Base-by-base conservation (phyloP, 768 basidiomycete species). In the Lentinula detonsa region DNA sequence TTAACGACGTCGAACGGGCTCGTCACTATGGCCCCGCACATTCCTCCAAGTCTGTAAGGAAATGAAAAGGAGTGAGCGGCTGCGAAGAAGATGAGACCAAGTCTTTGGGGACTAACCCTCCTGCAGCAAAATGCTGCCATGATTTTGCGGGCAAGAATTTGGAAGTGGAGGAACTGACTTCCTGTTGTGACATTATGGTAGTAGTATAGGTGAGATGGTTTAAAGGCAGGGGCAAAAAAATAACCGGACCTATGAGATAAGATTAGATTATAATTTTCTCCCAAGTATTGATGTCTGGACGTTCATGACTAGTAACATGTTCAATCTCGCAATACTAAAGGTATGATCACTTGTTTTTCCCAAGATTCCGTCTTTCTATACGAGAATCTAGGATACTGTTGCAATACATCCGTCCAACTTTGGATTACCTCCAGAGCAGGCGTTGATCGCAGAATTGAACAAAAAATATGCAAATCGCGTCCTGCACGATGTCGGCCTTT, bases 1-100 rank as follows among this genome's bases (percentile, higher is more conserved):
- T 98, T 98, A 64, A 98, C 95, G 35, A 99, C 94, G 73, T 99
- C 97, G 67, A 99, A 96, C 0, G 97, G 96, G 48, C 93, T 94
- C 0, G 97, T 99, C 3, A 98, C 88, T 62, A 97, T 90, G 16
- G 95, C 95, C 37, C 96, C 97, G 69, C 93, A 93, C 95, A 98
- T 96, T 43, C 95, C 97, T 28, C 96, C 97, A 16, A 98, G 77
- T 21, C 96, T 98, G 59, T n/a, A 61, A 63, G 33, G 37, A 16
- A 39, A 7, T 34, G 42, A 40, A 55, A 40, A 55, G 37, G 13
- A 28, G 10, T 56, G 23, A 40, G 39, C 18, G 18, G 4, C 13
- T 4, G 23, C 13, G 10, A n/a, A 23, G 23, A 37, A 0, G 8
- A 23, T 3, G 18, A 6, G 46, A n/a, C 18, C 28, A 28, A 52